These are phyloP conservation scores for Tetracladium setigerum DNA, from an alignment of 495 filamentous ascomycete genomes.

Conservation along the genomic window DNA sequence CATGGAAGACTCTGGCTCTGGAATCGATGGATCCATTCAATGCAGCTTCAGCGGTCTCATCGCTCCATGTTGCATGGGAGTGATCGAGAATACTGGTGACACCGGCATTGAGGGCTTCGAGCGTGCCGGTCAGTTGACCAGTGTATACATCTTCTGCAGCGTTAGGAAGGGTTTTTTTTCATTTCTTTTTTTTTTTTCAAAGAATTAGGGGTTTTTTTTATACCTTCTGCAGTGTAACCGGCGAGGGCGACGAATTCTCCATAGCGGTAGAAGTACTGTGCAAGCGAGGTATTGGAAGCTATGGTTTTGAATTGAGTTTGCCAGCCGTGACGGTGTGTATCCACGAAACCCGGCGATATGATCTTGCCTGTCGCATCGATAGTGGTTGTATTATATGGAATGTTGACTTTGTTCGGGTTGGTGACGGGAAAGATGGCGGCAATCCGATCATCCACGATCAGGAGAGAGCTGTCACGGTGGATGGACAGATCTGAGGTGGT, in stretches of 20 bases:
- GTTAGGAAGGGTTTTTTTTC: conserved; percentile 27
- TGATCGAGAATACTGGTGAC: conserved; percentile 53
- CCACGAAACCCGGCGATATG: conserved; percentile 41
- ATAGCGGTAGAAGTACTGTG: conserved; percentile 35
- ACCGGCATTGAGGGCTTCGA: conserved; percentile 46
- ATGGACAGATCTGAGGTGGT: not conserved
- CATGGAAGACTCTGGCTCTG: not conserved
- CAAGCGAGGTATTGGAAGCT: conserved; percentile 25
- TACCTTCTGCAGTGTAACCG: not conserved
- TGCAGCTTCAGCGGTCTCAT: not conserved
- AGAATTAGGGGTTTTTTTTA: not conserved
- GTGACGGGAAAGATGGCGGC: not conserved
- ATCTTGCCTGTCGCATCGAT: conserved; percentile 40
- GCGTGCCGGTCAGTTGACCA: conserved; percentile 43
- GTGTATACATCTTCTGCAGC: conserved; percentile 43
- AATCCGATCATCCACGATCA: not conserved
- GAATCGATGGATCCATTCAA: not conserved
- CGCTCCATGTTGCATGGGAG: conserved; percentile 25
- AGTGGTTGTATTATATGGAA: no score
- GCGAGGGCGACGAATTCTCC: no score
- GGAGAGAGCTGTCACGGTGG: not conserved
- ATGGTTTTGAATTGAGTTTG: conserved; percentile 32
- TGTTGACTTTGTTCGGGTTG: no score
- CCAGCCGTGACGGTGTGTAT: conserved; percentile 47
- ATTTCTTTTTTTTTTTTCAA: conserved; percentile 20